phyloP scores from a whole-genome alignment of 345 rosid species.

The Camelina sativa region DNA sequence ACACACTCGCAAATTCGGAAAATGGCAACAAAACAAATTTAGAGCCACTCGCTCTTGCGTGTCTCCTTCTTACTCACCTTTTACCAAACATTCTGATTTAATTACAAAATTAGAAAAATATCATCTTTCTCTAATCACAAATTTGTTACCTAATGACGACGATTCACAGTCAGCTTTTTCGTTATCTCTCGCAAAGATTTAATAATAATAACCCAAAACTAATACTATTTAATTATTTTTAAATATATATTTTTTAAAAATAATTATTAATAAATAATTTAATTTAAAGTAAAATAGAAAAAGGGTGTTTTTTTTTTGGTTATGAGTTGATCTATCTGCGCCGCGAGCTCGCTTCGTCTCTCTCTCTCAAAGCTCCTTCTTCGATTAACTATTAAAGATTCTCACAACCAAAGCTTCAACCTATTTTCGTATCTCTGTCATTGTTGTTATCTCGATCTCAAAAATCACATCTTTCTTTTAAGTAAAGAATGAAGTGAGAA shows the following conservation, averaged over 20 bases:
- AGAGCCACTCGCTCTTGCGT: neutral
- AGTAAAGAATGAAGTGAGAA: neutral
- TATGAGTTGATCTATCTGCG: constrained; percentile 23
- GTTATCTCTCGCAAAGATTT: neutral
- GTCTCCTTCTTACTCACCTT: too few species aligned
- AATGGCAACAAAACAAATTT: neutral
- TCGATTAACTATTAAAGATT: neutral
- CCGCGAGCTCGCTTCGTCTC: constrained; percentile 36
- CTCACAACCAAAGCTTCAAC: neutral
- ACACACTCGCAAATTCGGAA: constrained; percentile 5
- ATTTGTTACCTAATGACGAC: neutral
- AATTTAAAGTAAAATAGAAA: neutral
- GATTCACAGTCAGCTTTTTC: neutral
- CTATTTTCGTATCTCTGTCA: neutral
- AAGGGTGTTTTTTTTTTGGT: neutral
- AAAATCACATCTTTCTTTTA: constrained; percentile 16
- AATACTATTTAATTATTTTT: too few species aligned
- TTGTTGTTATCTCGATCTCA: constrained; percentile 26
- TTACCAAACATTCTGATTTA: too few species aligned
- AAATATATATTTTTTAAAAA: too few species aligned
- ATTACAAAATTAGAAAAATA: too few species aligned
- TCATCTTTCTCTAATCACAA: too few species aligned
- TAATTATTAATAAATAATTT: neutral
- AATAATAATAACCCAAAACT: neutral
- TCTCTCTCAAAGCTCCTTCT: neutral